Base-by-base conservation (phyloP, 495 filamentous ascomycete genomes). In the Trichoderma gamsii region DNA sequence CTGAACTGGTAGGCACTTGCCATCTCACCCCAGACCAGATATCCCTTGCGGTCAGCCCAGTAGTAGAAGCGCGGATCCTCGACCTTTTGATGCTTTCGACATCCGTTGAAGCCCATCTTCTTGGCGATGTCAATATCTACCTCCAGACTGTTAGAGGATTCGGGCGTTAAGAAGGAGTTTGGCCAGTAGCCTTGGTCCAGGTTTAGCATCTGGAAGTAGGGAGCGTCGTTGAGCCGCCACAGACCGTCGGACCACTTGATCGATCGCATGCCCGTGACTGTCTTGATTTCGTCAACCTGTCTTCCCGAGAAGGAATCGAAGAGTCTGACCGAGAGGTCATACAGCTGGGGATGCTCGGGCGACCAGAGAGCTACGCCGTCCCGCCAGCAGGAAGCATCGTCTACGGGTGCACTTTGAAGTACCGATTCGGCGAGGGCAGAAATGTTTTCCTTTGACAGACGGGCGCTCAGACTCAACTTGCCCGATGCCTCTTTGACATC, bases 141-240 rank as follows among this genome's bases (percentile, higher is more conserved):
- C 13, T 79, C 76, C 78, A 88, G 82, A 11, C 83, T 84, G 49
- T 86, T 81, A 0, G 72, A 75, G 4, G 72, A 83, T 0, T 85
- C 86, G 5, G 86, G 80, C 15, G 82, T 82, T 52, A 87, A 79
- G 6, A 87, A 72, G 0, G 85, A 85, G 70, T 88, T 84, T 0
- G 85, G 85, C 85, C 85, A 88, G 73, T 81, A 88, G 1, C 85
- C 86, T 72, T 88, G 85, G 64, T 88, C 86, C 18, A 88, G 75
- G 4, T 81, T 83, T 3, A 84, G 79, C 66, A 86, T 84, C 71
- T 81, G 80, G 77, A 88, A 88, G 2, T 82, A 76, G 38, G 84
- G 85, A 65, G 85, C 78, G 16, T 82, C 85, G 70, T 88, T 87
- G 43, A 88, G 72, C n/a, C 86, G 80, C 41, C 82, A 75, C 15